Base-by-base conservation (phyloP, 176 grass and related monocot species). In the Zea mays region DNA sequence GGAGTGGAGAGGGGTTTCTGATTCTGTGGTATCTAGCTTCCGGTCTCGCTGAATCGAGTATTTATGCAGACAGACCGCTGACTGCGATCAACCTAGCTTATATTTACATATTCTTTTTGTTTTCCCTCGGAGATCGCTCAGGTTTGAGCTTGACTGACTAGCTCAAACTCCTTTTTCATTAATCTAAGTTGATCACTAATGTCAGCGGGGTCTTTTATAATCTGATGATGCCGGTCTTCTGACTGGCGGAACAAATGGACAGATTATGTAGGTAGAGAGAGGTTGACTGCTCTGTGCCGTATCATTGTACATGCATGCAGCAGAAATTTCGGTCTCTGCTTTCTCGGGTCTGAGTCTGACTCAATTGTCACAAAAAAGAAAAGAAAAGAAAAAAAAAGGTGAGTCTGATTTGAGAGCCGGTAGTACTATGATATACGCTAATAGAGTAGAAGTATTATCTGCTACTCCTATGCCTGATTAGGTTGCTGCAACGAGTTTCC, bases 161-260 rank as follows among this genome's bases (percentile, higher is more conserved):
- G 51, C 69, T 85, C 71, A 88, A 80, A 75, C 65, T 34, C 27
- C 13, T 48, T 35, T 15, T 40, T 43, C 57, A 47, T 36, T 54
- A 33, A 39, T 79, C 42, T 77, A 72, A 43, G 77, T 71, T 85
- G 86, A 79, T 81, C 77, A 49, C 57, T 33, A 4, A 33, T 81
- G 73, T 89, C 86, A 81, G 71, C 59, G 34, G 39, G 27, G 10
- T 6, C 20, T 16, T 71, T 36, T 17, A 27, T 7, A 6, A 16
- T 42, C 27, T 27, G 27, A 27, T 10, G 65, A 72, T 85, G 19
- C 40, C 69, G 76, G 65, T 71, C 71, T 63, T 88, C 71, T 15
- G 64, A 84, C 76, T 46, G 57, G 36, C 34, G 71, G 34, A 58
- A 64, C 35, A 27, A 27, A 55, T 20, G 15, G 45, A 14, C 36